phyloP scores from a whole-genome alignment of 495 filamentous ascomycete species.

The Parachaetomium inaequale region DNA sequence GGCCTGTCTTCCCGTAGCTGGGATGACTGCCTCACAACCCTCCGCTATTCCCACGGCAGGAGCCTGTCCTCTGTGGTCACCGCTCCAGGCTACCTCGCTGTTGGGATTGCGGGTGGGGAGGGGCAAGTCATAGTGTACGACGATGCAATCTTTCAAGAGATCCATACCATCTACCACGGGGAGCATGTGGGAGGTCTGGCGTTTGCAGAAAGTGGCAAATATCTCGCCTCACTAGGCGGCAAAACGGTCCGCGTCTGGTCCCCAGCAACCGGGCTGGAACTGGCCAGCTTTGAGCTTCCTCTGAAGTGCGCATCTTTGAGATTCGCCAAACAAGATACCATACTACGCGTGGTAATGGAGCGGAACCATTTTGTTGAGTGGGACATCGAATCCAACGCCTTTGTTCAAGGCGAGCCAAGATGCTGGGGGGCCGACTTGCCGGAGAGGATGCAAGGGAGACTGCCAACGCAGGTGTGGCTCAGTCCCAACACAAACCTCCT shows the following conservation, averaged over 20 bases:
- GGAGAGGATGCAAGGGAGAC: conserved; percentile 16
- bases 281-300: conserved; percentile 20
- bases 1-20: conserved; percentile 24
- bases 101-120: neutral
- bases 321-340: conserved; percentile 23
- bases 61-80: conserved; percentile 2
- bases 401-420: conserved; percentile 9
- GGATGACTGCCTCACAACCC: conserved; percentile 32
- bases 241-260: conserved; percentile 27
- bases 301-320: conserved; percentile 18
- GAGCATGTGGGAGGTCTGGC: conserved; percentile 18
- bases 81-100: conserved; percentile 1
- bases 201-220: conserved; percentile 19
- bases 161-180: conserved; percentile 19
- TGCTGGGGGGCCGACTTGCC: conserved; percentile 27
- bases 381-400: conserved; percentile 21
- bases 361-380: conserved; percentile 26
- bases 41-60: conserved; percentile 20
- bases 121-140: conserved; percentile 26
- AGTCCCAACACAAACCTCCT: conserved; percentile 22
- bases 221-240: conserved; percentile 22
- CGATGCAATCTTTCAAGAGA: conserved; percentile 18
- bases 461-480: conserved; percentile 21
- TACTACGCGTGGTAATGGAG: conserved; percentile 21
- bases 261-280: conserved; percentile 13